phyloP scores from a whole-genome alignment of 441 rosid species.

The Euphorbia schlechtendalii region DNA sequence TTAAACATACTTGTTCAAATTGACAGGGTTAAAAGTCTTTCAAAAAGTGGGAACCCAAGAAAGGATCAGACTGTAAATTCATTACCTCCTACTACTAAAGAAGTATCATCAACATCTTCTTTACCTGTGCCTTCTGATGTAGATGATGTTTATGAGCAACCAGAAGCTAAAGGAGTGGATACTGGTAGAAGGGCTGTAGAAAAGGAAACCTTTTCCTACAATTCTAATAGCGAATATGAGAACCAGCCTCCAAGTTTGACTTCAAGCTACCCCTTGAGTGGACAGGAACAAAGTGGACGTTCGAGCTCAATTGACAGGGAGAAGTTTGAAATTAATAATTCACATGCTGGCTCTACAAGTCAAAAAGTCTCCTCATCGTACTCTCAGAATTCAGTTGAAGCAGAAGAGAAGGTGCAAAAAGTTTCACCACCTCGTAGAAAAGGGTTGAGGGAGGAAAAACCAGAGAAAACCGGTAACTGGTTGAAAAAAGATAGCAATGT shows the following conservation, averaged over 20 bases:
- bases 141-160: slow-evolving; percentile 53
- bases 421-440: slow-evolving; percentile 82
- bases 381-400: slow-evolving; percentile 45
- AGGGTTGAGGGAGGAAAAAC: slow-evolving; percentile 66
- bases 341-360: slow-evolving; percentile 43
- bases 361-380: slow-evolving; percentile 41
- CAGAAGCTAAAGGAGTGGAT: slow-evolving; percentile 50
- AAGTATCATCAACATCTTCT: slow-evolving; percentile 41
- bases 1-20: slow-evolving; percentile 19
- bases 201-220: slow-evolving; percentile 44
- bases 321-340: slow-evolving; percentile 42
- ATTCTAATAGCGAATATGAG: slow-evolving; percentile 37
- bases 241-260: slow-evolving; percentile 39
- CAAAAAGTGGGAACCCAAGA: slow-evolving; percentile 76
- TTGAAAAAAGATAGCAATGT: slow-evolving; percentile 40
- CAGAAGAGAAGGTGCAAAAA: slow-evolving; percentile 74
- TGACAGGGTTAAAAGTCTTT: slow-evolving; percentile 93
- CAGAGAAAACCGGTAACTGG: slow-evolving; percentile 51
- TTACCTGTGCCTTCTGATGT: slow-evolving; percentile 35
- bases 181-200: slow-evolving; percentile 47
- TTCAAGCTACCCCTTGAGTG: slow-evolving; percentile 38
- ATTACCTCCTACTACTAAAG: slow-evolving; percentile 44
- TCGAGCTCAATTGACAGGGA: slow-evolving; percentile 51
- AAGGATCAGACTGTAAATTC: slow-evolving; percentile 62
- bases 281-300: too few species aligned